Percentiles rank a stretch among this genome's conserved stretches.
phyloP scores from a whole-genome alignment of 2,329 filamentous ascomycete species.

The Penicillium crustosum region DNA sequence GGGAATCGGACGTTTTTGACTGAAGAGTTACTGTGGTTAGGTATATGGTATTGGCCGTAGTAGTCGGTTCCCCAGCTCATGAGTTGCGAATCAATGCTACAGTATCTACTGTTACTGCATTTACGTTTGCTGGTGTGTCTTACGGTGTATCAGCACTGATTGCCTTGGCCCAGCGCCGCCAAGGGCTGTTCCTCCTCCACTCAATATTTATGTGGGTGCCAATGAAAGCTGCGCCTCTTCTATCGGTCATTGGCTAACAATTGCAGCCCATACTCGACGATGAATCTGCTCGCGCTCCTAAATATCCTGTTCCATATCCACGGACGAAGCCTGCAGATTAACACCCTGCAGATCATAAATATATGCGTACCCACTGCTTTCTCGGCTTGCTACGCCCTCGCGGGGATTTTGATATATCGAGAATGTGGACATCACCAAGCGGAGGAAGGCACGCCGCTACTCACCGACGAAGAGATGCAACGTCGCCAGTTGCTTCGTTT shows the following conservation, averaged over 20 bases:
- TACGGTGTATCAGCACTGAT: neutral
- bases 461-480: slow-evolving; percentile 43
- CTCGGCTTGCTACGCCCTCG: slow-evolving; percentile 29
- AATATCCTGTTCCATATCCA: slow-evolving; percentile 38
- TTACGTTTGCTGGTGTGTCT: neutral
- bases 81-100: neutral
- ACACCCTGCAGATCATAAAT: slow-evolving; percentile 25
- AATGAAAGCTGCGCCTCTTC: neutral
- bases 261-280: slow-evolving; percentile 13
- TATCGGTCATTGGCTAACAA: neutral
- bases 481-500: slow-evolving; percentile 41
- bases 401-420: slow-evolving; percentile 29
- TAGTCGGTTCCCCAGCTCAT: neutral
- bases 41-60: slow-evolving; percentile 9
- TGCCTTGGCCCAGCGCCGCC: neutral
- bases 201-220: neutral
- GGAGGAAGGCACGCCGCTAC: slow-evolving; percentile 16
- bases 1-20: neutral
- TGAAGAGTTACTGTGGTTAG: neutral
- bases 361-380: slow-evolving; percentile 32
- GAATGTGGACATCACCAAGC: slow-evolving; percentile 13
- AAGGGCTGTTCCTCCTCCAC: neutral
- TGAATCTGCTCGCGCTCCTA: slow-evolving; percentile 34
- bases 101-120: neutral
- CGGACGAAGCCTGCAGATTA: slow-evolving; percentile 31